Evolutionary conservation across 1,284 basidiomycete species (phyloP).

Genomic region (Ganoderma meredithae): DNA sequence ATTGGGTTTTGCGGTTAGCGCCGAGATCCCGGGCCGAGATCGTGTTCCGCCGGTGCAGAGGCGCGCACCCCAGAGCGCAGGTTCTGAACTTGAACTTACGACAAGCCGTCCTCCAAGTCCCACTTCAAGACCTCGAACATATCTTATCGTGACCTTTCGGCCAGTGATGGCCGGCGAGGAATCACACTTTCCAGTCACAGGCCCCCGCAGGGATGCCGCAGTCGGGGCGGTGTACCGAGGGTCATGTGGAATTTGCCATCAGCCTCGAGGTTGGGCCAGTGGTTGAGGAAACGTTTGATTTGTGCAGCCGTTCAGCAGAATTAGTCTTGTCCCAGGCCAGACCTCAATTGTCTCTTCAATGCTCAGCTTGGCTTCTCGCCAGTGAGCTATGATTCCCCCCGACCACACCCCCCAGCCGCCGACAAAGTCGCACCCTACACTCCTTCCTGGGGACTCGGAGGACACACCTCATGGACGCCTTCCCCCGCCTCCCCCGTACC

Average conservation of each 20-base stretch:
- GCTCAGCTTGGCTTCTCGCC: background rate
- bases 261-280: no score
- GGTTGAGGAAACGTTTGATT: slow-evolving; percentile 2
- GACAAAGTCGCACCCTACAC: slow-evolving; percentile 27
- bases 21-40: no score
- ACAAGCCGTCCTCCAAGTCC: no score
- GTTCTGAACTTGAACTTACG: no score
- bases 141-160: no score
- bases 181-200: slow-evolving; percentile 9
- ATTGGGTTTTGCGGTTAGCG: no score
- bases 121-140: no score
- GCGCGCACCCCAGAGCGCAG: no score
- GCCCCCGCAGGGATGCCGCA: slow-evolving; percentile 23
- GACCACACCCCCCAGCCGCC: slow-evolving; percentile 38
- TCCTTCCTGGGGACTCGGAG: slow-evolving; percentile 21
- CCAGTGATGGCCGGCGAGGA: background rate
- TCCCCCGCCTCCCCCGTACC: slow-evolving; percentile 35
- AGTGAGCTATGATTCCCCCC: slow-evolving; percentile 39
- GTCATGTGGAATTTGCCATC: slow-evolving; percentile 14
- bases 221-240: slow-evolving; percentile 16
- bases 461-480: slow-evolving; percentile 10
- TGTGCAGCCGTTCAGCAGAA: background rate
- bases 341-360: background rate
- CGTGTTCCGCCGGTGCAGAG: no score
- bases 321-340: no score